phyloP scores from a whole-genome alignment of 805 yeast genomes.

The Grigorovia transvaalensis region DNA sequence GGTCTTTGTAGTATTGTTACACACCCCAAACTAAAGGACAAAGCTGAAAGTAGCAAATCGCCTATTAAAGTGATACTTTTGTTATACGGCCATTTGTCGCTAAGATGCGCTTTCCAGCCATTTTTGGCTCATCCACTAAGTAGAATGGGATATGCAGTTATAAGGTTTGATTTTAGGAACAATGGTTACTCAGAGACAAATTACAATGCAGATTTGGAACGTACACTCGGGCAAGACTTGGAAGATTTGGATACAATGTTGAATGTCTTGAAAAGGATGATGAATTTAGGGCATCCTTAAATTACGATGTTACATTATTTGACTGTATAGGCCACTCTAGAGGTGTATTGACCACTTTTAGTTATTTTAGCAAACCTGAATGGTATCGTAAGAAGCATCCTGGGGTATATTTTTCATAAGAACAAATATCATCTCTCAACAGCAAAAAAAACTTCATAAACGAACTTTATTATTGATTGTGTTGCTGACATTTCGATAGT shows the following conservation, averaged over 20 bases:
- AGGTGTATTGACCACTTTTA: conserved; percentile 65
- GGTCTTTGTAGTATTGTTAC: conserved; percentile 5
- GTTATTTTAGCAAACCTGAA: conserved; percentile 40
- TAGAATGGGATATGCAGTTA: conserved; percentile 49
- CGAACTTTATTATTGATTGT: too few species aligned
- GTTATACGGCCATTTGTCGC: conserved; percentile 76
- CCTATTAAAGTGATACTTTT: conserved; percentile 42
- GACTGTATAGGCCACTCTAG: conserved; percentile 59
- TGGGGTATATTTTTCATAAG: too few species aligned
- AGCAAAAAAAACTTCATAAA: too few species aligned
- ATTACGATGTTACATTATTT: neutral
- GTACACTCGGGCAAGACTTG: conserved; percentile 53
- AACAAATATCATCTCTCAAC: too few species aligned
- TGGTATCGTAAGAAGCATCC: conserved; percentile 14
- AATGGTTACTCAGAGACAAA: conserved; percentile 65
- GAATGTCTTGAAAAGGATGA: neutral
- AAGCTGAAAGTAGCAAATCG: neutral
- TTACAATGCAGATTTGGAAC: conserved; percentile 31
- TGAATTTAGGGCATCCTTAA: neutral
- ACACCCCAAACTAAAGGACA: neutral
- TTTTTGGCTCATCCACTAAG: conserved; percentile 52
- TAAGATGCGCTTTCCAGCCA: conserved; percentile 66
- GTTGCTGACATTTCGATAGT: too few species aligned
- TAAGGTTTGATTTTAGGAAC: conserved; percentile 77
- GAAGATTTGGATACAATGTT: conserved; percentile 47